A percentile compares a stretch with the other conserved stretches of the same genome.
phyloP scores from a whole-genome alignment of 768 basidiomycete genomes.

The Tulasnella sp. region DNA sequence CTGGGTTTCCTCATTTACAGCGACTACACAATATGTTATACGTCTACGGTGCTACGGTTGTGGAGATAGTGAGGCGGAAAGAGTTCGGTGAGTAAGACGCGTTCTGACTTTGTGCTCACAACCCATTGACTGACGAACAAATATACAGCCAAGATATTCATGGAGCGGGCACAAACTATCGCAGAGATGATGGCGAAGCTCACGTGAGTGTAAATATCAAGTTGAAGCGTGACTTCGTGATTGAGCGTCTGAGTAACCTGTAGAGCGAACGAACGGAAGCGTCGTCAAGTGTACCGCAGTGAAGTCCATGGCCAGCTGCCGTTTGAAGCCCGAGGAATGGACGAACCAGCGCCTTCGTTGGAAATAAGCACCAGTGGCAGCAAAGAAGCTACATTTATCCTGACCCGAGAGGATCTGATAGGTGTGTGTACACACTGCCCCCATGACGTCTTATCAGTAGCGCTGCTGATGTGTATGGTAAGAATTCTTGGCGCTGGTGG shows the following conservation, averaged over 20 bases:
- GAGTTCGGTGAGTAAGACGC: constrained; percentile 80
- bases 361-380: constrained; percentile 67
- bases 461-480: constrained; percentile 16
- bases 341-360: constrained; percentile 63
- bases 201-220: constrained; percentile 41
- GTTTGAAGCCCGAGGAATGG: constrained; percentile 72
- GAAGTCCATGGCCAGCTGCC: constrained; percentile 82
- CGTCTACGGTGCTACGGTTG: constrained; percentile 81
- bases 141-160: constrained; percentile 61
- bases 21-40: constrained; percentile 83
- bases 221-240: constrained; percentile 5
- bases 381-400: constrained; percentile 47
- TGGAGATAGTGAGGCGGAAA: constrained; percentile 83
- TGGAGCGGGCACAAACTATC: constrained; percentile 66
- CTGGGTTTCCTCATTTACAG: constrained; percentile 82
- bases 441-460: not conserved
- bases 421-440: constrained; percentile 34
- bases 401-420: constrained; percentile 61
- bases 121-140: constrained; percentile 7
- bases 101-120: not conserved
- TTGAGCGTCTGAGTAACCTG: not conserved
- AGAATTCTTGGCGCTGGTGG: constrained; percentile 53
- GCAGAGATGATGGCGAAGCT: constrained; percentile 81
- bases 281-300: constrained; percentile 72
- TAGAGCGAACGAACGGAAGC: constrained; percentile 66